Percentiles rank a stretch among this genome's conserved stretches.
These are phyloP conservation scores for Trichocomaceae sp. DNA, from an alignment of 2,329 filamentous ascomycete genomes.

Conservation along the genomic window DNA sequence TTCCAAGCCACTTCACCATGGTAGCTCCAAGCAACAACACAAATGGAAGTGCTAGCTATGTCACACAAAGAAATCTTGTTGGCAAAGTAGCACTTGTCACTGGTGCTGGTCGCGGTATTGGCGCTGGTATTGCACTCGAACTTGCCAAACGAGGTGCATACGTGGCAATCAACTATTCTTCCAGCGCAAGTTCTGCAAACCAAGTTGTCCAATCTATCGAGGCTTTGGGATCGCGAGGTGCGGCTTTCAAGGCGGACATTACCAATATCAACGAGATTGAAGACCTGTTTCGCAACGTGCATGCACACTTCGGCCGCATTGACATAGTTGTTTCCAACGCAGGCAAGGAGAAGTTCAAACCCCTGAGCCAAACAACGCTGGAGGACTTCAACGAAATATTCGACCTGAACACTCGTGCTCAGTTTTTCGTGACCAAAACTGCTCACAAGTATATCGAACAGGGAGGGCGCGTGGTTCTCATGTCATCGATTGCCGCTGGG, in stretches of 20 bases:
- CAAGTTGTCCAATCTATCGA: constrained; percentile 62
- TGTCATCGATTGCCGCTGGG: constrained; percentile 62
- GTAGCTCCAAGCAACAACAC: constrained; percentile 7
- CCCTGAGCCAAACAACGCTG: constrained; percentile 19
- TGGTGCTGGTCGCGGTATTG: constrained; percentile 35
- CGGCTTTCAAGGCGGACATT: constrained; percentile 62
- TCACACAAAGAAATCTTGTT: constrained; percentile 3
- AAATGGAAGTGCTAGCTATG: not conserved
- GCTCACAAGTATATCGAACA: constrained; percentile 63
- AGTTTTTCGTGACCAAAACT: constrained; percentile 59
- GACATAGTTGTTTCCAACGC: constrained; percentile 63
- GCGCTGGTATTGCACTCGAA: constrained; percentile 37
- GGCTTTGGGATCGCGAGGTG: constrained; percentile 55
- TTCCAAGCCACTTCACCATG: not conserved
- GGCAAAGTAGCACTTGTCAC: constrained; percentile 33
- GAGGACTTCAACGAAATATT: constrained; percentile 48
- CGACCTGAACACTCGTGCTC: constrained; percentile 55
- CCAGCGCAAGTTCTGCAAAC: constrained; percentile 58
- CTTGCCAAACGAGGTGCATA: constrained; percentile 35
- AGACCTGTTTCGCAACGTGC: constrained; percentile 56
- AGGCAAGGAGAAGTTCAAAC: constrained; percentile 38
- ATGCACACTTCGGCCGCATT: constrained; percentile 58
- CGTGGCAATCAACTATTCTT: constrained; percentile 44
- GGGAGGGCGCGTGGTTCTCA: constrained; percentile 67
- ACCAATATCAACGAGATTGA: constrained; percentile 58